phyloP scores from a whole-genome alignment of 257 asterid species.

The Fraxinus pennsylvanica region DNA sequence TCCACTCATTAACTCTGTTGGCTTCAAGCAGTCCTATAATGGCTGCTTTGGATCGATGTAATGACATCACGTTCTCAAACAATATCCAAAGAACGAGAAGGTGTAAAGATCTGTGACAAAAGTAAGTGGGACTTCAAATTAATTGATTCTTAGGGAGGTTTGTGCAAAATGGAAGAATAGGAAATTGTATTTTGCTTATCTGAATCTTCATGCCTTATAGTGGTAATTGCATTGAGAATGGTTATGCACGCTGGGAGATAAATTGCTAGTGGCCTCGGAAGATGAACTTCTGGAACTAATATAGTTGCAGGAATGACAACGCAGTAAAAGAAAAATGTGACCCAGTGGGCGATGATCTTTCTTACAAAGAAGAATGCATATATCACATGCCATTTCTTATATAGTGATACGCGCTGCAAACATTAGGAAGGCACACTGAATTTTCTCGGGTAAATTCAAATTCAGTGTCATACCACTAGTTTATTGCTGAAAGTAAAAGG shows the following conservation, averaged over 20 bases:
- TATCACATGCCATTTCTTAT: constrained; percentile 74
- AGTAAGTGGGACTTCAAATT: constrained; percentile 19
- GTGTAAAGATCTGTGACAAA: constrained; percentile 60
- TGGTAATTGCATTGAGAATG: constrained; percentile 73
- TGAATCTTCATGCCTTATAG: constrained; percentile 56
- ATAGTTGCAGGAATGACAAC: constrained; percentile 79
- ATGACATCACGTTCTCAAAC: constrained; percentile 86
- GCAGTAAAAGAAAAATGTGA: constrained; percentile 91
- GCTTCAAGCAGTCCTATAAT: constrained; percentile 83
- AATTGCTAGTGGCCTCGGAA: constrained; percentile 74
- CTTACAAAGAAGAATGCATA: constrained; percentile 67
- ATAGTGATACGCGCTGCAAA: constrained; percentile 73
- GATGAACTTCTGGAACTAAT: constrained; percentile 75
- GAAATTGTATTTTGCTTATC: constrained; percentile 14
- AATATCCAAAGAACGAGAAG: constrained; percentile 80
- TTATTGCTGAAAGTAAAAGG: not conserved
- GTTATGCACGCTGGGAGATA: constrained; percentile 88
- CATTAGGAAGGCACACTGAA: constrained; percentile 19
- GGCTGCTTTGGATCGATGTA: constrained; percentile 90
- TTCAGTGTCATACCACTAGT: not conserved
- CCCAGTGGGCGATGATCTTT: constrained; percentile 91
- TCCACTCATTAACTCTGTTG: constrained; percentile 78
- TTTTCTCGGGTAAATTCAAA: constrained; percentile 14
- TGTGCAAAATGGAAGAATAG: constrained; percentile 2
- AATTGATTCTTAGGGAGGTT: constrained; percentile 18